Evolutionary conservation across 179 eudicot genomes (phyloP).

Genomic region (Pouteria campechiana): DNA sequence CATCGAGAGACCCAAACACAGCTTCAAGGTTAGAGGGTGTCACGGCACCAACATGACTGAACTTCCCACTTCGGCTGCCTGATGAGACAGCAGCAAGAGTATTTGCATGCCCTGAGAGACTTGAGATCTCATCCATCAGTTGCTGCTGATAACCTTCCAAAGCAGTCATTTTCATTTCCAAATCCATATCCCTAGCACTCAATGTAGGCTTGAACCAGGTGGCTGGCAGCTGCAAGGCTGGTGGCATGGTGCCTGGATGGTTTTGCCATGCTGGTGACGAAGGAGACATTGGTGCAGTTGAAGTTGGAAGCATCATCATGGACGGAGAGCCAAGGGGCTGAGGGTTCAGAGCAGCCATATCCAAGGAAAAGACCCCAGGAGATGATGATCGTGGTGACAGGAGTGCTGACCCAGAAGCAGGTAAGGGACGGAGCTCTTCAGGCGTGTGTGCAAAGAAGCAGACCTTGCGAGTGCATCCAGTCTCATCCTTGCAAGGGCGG

Average conservation of each 20-base stretch:
- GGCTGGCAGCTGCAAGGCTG: slow-evolving; percentile 50
- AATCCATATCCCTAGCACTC: slow-evolving; percentile 46
- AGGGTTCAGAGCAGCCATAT: slow-evolving; percentile 39
- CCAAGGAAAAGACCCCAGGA: slow-evolving; percentile 27
- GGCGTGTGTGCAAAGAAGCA: slow-evolving; percentile 84
- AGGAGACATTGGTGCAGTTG: slow-evolving; percentile 78
- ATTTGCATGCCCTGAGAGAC: slow-evolving; percentile 39
- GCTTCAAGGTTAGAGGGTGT: slow-evolving; percentile 58
- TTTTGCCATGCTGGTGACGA: slow-evolving; percentile 62
- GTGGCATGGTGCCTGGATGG: slow-evolving; percentile 43
- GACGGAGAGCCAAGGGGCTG: slow-evolving; percentile 48
- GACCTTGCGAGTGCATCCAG: slow-evolving; percentile 49
- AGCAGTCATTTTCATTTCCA: slow-evolving; percentile 32
- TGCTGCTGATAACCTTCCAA: slow-evolving; percentile 36
- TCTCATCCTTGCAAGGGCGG: slow-evolving; percentile 87
- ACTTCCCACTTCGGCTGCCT: slow-evolving; percentile 19
- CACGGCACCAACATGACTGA: slow-evolving; percentile 24
- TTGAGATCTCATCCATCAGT: slow-evolving; percentile 50
- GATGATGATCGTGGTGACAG: slow-evolving; percentile 65
- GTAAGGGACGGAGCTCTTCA: slow-evolving; percentile 73
- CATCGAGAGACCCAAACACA: slow-evolving; percentile 34
- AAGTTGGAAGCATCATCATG: slow-evolving; percentile 35
- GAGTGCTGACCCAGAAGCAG: slow-evolving; percentile 77
- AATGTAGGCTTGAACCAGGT: slow-evolving; percentile 44
- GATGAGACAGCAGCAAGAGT: slow-evolving; percentile 17